phyloP scores from a whole-genome alignment of 2,329 filamentous ascomycete species.

The Exophiala spinifera region DNA sequence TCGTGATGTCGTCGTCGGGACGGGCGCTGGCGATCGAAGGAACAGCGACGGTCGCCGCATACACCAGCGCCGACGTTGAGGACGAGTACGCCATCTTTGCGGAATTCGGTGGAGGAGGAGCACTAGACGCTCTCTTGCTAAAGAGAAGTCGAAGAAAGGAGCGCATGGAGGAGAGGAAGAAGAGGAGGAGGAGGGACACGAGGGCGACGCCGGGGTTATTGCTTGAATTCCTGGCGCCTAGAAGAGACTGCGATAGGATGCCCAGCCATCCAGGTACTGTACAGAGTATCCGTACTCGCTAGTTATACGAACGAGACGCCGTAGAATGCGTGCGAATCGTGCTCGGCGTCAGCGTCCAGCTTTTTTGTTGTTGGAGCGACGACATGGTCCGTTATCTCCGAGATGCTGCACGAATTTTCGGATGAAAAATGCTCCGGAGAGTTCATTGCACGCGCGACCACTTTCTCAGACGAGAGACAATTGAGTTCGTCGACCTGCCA shows the following conservation, averaged over 20 bases:
- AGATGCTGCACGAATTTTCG: too few species aligned
- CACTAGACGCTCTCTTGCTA: constrained; percentile 15
- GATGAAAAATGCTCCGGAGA: too few species aligned
- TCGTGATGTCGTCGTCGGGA: constrained; percentile 39
- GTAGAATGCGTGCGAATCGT: too few species aligned
- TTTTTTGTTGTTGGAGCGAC: background rate
- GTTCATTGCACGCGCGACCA: too few species aligned
- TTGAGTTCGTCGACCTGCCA: background rate
- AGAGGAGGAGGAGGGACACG: background rate
- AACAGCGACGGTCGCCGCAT: constrained; percentile 41
- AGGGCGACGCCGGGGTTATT: constrained; percentile 1
- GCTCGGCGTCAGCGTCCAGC: too few species aligned
- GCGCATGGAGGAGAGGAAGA: constrained; percentile 25
- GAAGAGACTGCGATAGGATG: too few species aligned
- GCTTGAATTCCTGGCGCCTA: background rate
- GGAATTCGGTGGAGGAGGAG: constrained; percentile 15
- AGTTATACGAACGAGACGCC: too few species aligned
- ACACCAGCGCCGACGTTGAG: constrained; percentile 37
- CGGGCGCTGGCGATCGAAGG: constrained; percentile 32
- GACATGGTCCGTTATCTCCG: background rate
- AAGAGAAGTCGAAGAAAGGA: constrained; percentile 23
- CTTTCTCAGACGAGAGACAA: background rate
- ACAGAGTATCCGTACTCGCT: too few species aligned
- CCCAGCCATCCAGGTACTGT: too few species aligned
- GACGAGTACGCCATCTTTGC: constrained; percentile 38